Evolutionary conservation across 768 basidiomycete species (phyloP), one percentile per base, ranked within the genome.

Genomic region (Suillus paluster): DNA sequence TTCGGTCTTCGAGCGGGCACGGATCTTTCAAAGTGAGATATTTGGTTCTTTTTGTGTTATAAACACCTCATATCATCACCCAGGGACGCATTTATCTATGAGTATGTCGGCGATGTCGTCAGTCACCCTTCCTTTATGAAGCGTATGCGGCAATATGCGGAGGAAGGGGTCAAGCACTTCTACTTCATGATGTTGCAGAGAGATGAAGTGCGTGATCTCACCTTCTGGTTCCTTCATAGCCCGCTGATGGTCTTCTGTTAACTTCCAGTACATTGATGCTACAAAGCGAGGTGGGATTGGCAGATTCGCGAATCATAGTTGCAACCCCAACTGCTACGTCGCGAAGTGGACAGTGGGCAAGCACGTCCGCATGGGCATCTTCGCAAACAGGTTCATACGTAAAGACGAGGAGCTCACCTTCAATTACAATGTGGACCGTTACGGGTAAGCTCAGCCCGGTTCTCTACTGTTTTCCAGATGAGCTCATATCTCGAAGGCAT

Each of bases 111-210:
- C 36, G 97, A 99, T 64, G 95, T 99, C 23, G 92, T 99, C 67
- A 90, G 86, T 61, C 91, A 94, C 39, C 78, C 80, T 12, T 89
- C 91, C 17, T 97, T 99, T 74, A 86, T 91, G 77, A 94, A 93
- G 74, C 88, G 97, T 34, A 98, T 99, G 94, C 86, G 91, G 42
- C 89, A 90, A 10, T 99, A 99, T 72, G 96, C 87, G 2, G 86
- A 89, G 46, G 94, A 97, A 73, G 97, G 97, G 19, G 95, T 98
- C 66, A 83, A 86, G 57, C 97, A 99, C 75, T 99, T 99, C 69
- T 99, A 99, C 79, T 99, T 99, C 74, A 99, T 99, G 97, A 96
- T 97, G 92, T 77, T 99, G 61, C 97, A 99, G 78, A 95, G 93
- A 72, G 95, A 97, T 67, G 95, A 99, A 85, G 96, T 95, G 67